Percentiles rank a stretch among this genome's conserved stretches.
These are phyloP conservation scores for Leishmania arabica DNA, from an alignment of 208 protist genomes.

Conservation along the genomic window DNA sequence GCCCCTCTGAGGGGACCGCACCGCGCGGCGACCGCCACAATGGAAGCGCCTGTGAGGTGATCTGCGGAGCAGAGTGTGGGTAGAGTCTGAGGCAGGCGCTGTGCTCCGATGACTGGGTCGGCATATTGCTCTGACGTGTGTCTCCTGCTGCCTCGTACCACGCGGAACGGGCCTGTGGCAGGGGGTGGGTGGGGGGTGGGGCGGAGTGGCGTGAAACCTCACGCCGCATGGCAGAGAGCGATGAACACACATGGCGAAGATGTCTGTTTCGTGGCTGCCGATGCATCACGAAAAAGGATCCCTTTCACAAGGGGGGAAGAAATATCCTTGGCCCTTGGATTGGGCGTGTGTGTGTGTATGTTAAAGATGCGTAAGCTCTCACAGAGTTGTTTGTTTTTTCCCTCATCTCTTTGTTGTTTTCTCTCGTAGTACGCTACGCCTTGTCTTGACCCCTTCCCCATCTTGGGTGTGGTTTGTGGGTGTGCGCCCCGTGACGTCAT, in stretches of 20 bases:
- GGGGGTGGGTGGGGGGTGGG: no score
- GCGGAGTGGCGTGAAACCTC: neutral
- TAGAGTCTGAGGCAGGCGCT: neutral
- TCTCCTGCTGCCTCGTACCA: no score
- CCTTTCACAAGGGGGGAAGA: neutral
- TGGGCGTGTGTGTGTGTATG: neutral
- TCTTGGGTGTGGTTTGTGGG: no score
- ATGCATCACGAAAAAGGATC: neutral
- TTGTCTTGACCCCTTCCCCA: neutral
- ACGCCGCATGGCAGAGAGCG: neutral
- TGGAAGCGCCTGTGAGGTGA: neutral
- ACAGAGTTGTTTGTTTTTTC: conserved; percentile 3
- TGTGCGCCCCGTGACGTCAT: no score
- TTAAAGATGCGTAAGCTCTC: neutral
- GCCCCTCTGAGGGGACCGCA: no score
- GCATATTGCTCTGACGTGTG: no score
- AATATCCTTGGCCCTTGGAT: neutral
- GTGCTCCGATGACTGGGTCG: no score
- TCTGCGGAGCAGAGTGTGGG: no score
- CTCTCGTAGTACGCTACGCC: neutral
- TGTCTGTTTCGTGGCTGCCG: neutral
- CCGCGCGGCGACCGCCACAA: no score
- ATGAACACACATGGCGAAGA: neutral
- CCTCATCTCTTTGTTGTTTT: neutral
- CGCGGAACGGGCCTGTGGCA: no score